These are phyloP conservation scores for Lipomyces orientalis DNA, from an alignment of 805 yeast genomes.

Conservation along the genomic window DNA sequence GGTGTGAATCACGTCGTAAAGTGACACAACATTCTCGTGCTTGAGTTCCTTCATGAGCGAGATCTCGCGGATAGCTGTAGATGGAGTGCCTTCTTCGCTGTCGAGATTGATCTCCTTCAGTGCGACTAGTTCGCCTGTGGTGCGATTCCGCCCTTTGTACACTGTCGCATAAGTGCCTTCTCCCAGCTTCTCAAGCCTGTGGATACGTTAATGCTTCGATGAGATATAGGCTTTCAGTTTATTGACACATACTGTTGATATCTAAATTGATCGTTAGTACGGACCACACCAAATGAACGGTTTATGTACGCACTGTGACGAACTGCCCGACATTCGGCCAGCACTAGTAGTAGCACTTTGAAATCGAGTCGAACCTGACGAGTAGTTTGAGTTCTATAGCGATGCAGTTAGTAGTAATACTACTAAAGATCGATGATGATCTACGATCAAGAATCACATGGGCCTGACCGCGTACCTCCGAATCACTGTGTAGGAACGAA, in stretches of 20 bases:
- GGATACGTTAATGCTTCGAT: not conserved
- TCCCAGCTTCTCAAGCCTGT: conserved; percentile 77
- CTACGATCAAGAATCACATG: not conserved
- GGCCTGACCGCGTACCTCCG: not conserved
- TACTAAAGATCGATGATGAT: not conserved
- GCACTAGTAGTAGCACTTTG: conserved; percentile 6
- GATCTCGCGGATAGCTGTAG: conserved; percentile 96
- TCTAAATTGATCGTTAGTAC: not conserved
- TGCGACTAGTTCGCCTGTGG: conserved; percentile 89
- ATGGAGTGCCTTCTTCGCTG: conserved; percentile 97
- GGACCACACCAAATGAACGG: too few species aligned
- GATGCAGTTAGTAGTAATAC: not conserved
- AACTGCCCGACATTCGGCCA: conserved; percentile 19
- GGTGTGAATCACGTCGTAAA: conserved; percentile 95
- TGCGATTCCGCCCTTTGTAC: conserved; percentile 86
- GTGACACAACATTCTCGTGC: conserved; percentile 88
- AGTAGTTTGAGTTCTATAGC: not conserved
- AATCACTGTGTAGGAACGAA: conserved; percentile 7
- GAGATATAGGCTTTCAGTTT: not conserved
- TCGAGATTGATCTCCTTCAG: conserved; percentile 92
- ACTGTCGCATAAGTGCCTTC: conserved; percentile 98
- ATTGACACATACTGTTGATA: conserved; percentile 12
- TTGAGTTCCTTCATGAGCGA: conserved; percentile 93
- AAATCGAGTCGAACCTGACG: not conserved
- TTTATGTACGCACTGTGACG: conserved; percentile 13